These are phyloP conservation scores for Pleurotus platypus DNA, from an alignment of 768 basidiomycete genomes.

Conservation along the genomic window DNA sequence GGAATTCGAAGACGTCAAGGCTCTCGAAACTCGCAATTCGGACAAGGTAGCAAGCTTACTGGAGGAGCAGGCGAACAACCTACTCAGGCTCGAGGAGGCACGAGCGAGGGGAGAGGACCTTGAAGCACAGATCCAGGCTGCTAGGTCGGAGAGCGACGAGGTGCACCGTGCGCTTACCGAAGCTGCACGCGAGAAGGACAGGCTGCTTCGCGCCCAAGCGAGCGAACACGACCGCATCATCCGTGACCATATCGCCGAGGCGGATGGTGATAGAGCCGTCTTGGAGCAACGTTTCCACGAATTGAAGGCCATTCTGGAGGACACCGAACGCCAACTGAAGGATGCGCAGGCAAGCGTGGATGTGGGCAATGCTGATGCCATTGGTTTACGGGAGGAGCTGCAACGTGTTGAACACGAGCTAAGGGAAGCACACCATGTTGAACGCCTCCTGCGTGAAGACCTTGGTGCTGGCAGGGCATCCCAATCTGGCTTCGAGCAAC, in stretches of 20 bases:
- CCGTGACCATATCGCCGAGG: conserved; percentile 87
- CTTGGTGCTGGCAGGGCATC: conserved; percentile 66
- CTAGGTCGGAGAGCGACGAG: conserved; percentile 69
- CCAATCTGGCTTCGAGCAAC: conserved; percentile 64
- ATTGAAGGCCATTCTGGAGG: conserved; percentile 59
- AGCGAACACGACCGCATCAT: conserved; percentile 63
- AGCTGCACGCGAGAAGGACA: conserved; percentile 75
- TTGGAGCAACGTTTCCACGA: conserved; percentile 85
- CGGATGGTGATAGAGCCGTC: conserved; percentile 90
- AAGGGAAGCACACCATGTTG: conserved; percentile 60
- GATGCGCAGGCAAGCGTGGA: conserved; percentile 59
- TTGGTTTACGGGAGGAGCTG: conserved; percentile 69
- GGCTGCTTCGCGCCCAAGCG: conserved; percentile 68
- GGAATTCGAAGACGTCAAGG: conserved; percentile 68
- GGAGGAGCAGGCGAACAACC: conserved; percentile 71
- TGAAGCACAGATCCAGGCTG: conserved; percentile 68
- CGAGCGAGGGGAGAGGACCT: conserved; percentile 71
- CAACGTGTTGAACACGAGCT: conserved; percentile 69
- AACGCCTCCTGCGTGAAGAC: conserved; percentile 71
- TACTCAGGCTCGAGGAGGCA: conserved; percentile 73
- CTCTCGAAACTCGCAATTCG: conserved; percentile 60
- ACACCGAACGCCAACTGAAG: conserved; percentile 58
- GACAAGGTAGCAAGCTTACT: conserved; percentile 62
- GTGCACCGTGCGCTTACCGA: conserved; percentile 65
- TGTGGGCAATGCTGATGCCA: conserved; percentile 63